A percentile compares a stretch with the other conserved stretches of the same genome.
Conservation (phyloP, 805 yeast species). For the Pichia insulana region DNA sequence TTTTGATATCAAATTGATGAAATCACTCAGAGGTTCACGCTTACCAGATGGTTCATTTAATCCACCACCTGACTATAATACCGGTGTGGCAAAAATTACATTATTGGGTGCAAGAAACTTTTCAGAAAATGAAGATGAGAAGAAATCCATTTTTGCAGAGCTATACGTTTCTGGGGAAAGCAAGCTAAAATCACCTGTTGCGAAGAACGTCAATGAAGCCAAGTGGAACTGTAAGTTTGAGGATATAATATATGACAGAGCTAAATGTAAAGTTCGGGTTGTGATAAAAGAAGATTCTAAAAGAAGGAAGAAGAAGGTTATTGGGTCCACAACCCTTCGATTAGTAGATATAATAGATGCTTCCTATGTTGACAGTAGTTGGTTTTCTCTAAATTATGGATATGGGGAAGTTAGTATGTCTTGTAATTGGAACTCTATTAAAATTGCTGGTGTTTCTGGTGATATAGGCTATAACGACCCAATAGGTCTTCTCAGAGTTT, state of each 20-base stretch:
- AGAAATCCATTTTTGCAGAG: slow-evolving; percentile 61
- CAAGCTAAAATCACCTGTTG: slow-evolving; percentile 47
- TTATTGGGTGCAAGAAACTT: slow-evolving; percentile 54
- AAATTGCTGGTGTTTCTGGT: slow-evolving; percentile 55
- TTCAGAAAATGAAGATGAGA: slow-evolving; percentile 32
- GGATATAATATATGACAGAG: slow-evolving; percentile 64
- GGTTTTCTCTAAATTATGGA: slow-evolving; percentile 66
- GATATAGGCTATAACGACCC: slow-evolving; percentile 87
- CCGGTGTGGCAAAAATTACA: slow-evolving; percentile 78
- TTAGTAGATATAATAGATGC: slow-evolving; percentile 66
- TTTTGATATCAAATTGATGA: slow-evolving; percentile 68
- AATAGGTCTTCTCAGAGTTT: slow-evolving; percentile 79
- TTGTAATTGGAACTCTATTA: slow-evolving; percentile 83
- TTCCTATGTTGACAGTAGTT: slow-evolving; percentile 63
- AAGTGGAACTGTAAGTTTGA: slow-evolving; percentile 47
- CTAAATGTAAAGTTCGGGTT: slow-evolving; percentile 59
- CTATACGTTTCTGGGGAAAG: slow-evolving; percentile 55
- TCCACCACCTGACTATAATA: slow-evolving; percentile 86
- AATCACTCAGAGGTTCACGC: slow-evolving; percentile 54
- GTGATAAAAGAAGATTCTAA: slow-evolving; percentile 54
- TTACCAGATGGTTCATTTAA: slow-evolving; percentile 74
- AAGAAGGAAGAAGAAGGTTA: slow-evolving; percentile 36
- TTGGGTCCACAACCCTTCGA: slow-evolving; percentile 52
- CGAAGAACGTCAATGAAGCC: slow-evolving; percentile 58
- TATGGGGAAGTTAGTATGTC: slow-evolving; percentile 63